phyloP scores from a whole-genome alignment of 2,329 filamentous ascomycete species.

The Colletotrichum cordylinicola region DNA sequence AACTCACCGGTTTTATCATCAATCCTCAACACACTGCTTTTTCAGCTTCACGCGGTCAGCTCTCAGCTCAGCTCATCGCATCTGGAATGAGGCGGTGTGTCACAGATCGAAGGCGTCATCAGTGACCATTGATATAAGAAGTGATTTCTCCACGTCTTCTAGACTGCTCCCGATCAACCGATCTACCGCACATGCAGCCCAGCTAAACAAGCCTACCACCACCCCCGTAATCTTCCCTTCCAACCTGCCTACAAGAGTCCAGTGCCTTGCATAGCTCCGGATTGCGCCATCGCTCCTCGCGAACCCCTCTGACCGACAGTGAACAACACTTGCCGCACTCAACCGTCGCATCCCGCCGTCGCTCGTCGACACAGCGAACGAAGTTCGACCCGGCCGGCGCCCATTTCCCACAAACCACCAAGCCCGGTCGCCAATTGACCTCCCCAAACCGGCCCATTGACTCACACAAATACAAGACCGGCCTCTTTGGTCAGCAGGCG shows the following conservation, averaged over 20 bases:
- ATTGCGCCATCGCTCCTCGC: constrained; percentile 11
- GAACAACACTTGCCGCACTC: background rate
- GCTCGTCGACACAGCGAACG: background rate
- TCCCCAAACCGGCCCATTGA: constrained; percentile 11
- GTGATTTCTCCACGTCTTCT: background rate
- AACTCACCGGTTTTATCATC: background rate
- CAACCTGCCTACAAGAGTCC: constrained; percentile 13
- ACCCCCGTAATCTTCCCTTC: background rate
- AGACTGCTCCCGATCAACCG: constrained; percentile 5
- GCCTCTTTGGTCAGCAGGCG: constrained; percentile 8
- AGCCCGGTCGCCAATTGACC: background rate
- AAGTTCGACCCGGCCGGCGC: background rate
- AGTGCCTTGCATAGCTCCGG: constrained; percentile 20
- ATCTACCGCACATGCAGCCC: background rate
- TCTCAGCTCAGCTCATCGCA: background rate
- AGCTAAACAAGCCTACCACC: background rate
- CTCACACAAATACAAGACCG: constrained; percentile 3
- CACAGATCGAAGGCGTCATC: constrained; percentile 17
- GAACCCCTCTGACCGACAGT: background rate
- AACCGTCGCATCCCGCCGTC: background rate
- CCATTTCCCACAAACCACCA: background rate
- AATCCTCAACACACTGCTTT: background rate
- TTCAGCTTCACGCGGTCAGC: background rate
- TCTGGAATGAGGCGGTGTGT: background rate
- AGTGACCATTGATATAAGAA: constrained; percentile 6